These are phyloP conservation scores for Cryphonectria japonica DNA, from an alignment of 2,329 filamentous ascomycete genomes.

Conservation along the genomic window DNA sequence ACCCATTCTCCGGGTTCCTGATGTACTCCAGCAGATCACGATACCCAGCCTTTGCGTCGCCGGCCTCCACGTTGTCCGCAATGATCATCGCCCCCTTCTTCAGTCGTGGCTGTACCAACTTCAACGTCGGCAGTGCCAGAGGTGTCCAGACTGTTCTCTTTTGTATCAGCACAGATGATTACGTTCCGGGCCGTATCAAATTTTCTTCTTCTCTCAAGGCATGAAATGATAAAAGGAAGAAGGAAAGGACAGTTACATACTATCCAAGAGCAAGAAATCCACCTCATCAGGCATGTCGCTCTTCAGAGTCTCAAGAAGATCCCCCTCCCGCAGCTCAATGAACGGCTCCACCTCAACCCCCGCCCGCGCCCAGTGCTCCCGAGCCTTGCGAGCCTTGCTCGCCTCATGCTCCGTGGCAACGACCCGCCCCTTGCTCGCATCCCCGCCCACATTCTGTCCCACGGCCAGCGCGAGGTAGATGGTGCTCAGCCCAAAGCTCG, in stretches of 20 bases:
- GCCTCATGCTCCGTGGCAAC: slow-evolving; percentile 30
- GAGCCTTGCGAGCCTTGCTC: slow-evolving; percentile 18
- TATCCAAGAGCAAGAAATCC: slow-evolving; percentile 49
- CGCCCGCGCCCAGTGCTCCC: slow-evolving; percentile 41
- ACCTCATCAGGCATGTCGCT: slow-evolving; percentile 31
- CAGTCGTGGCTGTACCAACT: slow-evolving; percentile 41
- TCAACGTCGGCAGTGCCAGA: slow-evolving; percentile 41
- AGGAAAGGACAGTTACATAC: slow-evolving; percentile 36
- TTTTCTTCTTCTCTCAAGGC: not conserved
- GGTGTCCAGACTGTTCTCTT: slow-evolving; percentile 35
- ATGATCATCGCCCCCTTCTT: slow-evolving; percentile 46
- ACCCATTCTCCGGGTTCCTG: slow-evolving; percentile 45
- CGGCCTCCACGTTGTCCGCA: slow-evolving; percentile 42
- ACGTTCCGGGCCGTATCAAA: not conserved
- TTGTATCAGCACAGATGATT: not conserved
- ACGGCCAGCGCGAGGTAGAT: slow-evolving; percentile 31
- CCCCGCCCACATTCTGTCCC: slow-evolving; percentile 18
- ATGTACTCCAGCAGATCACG: slow-evolving; percentile 46
- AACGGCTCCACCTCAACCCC: slow-evolving; percentile 37
- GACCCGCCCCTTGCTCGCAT: slow-evolving; percentile 14
- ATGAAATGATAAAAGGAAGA: not conserved
- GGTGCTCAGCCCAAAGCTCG: slow-evolving; percentile 29
- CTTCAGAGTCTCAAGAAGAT: slow-evolving; percentile 45
- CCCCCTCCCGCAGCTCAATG: slow-evolving; percentile 46
- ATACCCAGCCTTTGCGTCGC: slow-evolving; percentile 36